A percentile compares a stretch with the other conserved stretches of the same genome.
phyloP scores from a whole-genome alignment of 2,329 filamentous ascomycete genomes.

The Taxawa tesnikishii region DNA sequence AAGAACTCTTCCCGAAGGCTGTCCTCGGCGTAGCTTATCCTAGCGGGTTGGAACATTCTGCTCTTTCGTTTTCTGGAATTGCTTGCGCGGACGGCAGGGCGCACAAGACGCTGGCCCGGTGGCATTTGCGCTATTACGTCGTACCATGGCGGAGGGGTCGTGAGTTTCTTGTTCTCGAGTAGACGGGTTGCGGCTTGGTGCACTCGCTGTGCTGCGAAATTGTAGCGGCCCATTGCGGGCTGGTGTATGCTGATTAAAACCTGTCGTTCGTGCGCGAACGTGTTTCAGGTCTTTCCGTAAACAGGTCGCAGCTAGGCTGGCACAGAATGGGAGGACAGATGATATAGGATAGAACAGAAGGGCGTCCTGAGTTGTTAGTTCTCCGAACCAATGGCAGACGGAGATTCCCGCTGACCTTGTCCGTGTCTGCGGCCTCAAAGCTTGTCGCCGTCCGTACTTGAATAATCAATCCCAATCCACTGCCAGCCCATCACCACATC shows the following conservation, averaged over 20 bases:
- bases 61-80: conserved; percentile 52
- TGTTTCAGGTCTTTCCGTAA: too few relatives aligned
- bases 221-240: conserved; percentile 37
- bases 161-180: conserved; percentile 29
- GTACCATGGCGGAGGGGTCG: conserved; percentile 42
- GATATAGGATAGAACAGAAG: too few relatives aligned
- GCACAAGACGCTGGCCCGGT: conserved; percentile 46
- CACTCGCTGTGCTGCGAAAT: conserved; percentile 39
- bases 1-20: conserved; percentile 70
- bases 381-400: not conserved
- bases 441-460: not conserved
- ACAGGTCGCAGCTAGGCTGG: too few relatives aligned
- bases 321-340: too few relatives aligned
- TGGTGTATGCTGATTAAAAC: too few relatives aligned
- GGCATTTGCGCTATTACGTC: conserved; percentile 44
- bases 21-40: conserved; percentile 75
- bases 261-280: too few relatives aligned
- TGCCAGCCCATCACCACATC: too few relatives aligned
- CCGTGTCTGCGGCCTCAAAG: not conserved
- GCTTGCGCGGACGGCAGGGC: conserved; percentile 32
- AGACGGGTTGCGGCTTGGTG: conserved; percentile 39
- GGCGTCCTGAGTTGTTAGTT: too few relatives aligned
- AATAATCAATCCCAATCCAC: not conserved
- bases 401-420: not conserved
- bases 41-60: conserved; percentile 68